Conservation (phyloP, 2,329 filamentous ascomycete genomes). For the Purpureocillium lavendulum region DNA sequence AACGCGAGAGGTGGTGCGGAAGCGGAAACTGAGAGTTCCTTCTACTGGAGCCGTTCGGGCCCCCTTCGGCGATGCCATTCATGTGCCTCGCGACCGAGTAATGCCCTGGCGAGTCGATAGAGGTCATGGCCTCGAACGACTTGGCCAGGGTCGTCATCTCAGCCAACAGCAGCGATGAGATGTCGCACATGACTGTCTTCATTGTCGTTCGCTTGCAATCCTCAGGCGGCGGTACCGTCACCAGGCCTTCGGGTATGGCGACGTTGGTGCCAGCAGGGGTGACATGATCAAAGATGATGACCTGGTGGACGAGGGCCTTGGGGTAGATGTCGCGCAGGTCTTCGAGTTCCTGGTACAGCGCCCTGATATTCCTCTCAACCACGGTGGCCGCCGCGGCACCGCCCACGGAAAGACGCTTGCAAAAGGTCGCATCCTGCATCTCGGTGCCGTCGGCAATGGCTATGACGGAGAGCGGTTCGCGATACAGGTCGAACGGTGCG, state of each 20-base stretch:
- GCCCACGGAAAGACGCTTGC: slow-evolving; percentile 44
- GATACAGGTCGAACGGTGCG: slow-evolving; percentile 83
- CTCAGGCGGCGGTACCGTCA: slow-evolving; percentile 60
- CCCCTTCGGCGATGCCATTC: slow-evolving; percentile 31
- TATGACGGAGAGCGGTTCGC: slow-evolving; percentile 75
- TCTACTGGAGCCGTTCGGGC: slow-evolving; percentile 28
- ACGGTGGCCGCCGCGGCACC: slow-evolving; percentile 39
- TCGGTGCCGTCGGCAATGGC: slow-evolving; percentile 78
- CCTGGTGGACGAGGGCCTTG: slow-evolving; percentile 67
- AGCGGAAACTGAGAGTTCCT: slow-evolving; percentile 48
- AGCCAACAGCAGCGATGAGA: slow-evolving; percentile 64
- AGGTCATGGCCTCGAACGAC: slow-evolving; percentile 63
- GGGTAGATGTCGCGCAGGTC: slow-evolving; percentile 64
- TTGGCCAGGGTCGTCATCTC: slow-evolving; percentile 69
- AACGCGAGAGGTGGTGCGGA: slow-evolving; percentile 34
- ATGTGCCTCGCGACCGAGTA: slow-evolving; percentile 27
- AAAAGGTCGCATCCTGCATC: slow-evolving; percentile 45
- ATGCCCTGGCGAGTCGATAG: slow-evolving; percentile 67
- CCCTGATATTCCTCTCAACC: slow-evolving; percentile 48
- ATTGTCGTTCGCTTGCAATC: slow-evolving; percentile 70
- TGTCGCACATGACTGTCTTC: slow-evolving; percentile 72
- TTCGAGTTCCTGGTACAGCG: slow-evolving; percentile 60
- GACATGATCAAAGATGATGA: slow-evolving; percentile 71
- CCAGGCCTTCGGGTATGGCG: slow-evolving; percentile 57
- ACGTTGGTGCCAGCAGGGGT: slow-evolving; percentile 37